phyloP scores from a whole-genome alignment of 441 rosid genomes.

The Isatis lusitanica region DNA sequence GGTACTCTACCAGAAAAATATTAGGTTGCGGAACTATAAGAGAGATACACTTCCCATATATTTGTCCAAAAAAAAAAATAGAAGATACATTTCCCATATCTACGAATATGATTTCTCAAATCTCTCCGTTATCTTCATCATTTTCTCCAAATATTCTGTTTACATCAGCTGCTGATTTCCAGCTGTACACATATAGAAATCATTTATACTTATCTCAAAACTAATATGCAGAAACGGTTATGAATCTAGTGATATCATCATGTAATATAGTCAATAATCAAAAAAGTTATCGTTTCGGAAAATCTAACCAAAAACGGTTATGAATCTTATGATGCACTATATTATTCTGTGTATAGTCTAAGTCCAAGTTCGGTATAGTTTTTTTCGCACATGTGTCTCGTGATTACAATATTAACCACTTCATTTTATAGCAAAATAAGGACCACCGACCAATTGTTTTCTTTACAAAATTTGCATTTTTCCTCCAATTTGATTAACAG shows the following conservation, averaged over 20 bases:
- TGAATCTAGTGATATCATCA: too few relatives aligned
- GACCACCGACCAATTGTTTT: neutral
- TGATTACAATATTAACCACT: neutral
- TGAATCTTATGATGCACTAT: neutral
- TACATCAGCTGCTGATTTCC: too few relatives aligned
- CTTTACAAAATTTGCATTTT: neutral
- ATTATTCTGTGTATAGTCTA: neutral
- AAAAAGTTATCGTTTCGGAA: neutral
- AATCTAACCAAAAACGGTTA: neutral
- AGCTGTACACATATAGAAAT: too few relatives aligned
- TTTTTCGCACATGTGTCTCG: neutral
- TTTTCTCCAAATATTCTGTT: too few relatives aligned
- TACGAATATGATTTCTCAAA: neutral
- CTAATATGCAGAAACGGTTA: too few relatives aligned
- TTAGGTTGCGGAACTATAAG: neutral
- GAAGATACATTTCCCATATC: neutral
- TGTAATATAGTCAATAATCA: neutral
- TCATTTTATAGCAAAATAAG: neutral
- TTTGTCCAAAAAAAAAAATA: too few relatives aligned
- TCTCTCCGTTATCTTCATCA: too few relatives aligned
- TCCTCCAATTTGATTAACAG: neutral
- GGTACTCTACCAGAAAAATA: too few relatives aligned
- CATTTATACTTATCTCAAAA: too few relatives aligned
- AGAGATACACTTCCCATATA: neutral
- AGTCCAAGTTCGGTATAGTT: neutral